Evolutionary conservation across 257 asterid species (phyloP), one percentile per base, ranked within the genome.

Genomic region (Solanum rostratum): DNA sequence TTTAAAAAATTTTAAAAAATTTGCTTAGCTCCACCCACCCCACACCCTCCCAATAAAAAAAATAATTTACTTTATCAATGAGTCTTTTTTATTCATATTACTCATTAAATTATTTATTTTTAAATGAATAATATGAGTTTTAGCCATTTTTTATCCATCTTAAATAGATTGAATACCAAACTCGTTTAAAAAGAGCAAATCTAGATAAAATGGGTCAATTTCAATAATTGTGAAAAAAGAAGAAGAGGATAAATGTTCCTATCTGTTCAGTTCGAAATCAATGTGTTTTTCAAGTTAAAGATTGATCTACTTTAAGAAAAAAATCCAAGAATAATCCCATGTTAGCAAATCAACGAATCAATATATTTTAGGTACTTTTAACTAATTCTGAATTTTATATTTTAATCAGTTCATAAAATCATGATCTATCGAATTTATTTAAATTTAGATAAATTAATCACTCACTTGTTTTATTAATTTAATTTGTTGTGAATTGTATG

Each of bases 391-490:
- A 45, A 13, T 43, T 3, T 6, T 71, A 43, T 41, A n/a, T 63
- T 63, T n/a, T 63, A 0, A 3, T 11, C 0, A 16, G 53, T 4
- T 13, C 1, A 49, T 13, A 49, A 55, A 60, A 1, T 60, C 22
- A 60, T 22, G 0, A 60, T 59, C 3, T 11, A 4, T 11, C 5
- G 16, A 0, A 22, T 11, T 22, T 13, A 7, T 10, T 60, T 10
- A 7, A 7, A 0, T 22, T 60, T 60, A 3, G 22, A 0, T 7
- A 0, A 0, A 22, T 22, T 60, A 60, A 5, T 22, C 0, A 22
- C 1, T 0, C 8, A 2, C 11, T 22, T 59, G 22, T 59, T 59
- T 59, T n/a, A n/a, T 4, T 59, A 10, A 59, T 22, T 22, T 1
- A 59, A n/a, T 10, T 10, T 59, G 22, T 59, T 59, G 22, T 22